A percentile compares a stretch with the other conserved stretches of the same genome.
Evolutionary conservation across 192 early-diverging fungal species (phyloP).

Genomic region (Backusella liffmaniae): DNA sequence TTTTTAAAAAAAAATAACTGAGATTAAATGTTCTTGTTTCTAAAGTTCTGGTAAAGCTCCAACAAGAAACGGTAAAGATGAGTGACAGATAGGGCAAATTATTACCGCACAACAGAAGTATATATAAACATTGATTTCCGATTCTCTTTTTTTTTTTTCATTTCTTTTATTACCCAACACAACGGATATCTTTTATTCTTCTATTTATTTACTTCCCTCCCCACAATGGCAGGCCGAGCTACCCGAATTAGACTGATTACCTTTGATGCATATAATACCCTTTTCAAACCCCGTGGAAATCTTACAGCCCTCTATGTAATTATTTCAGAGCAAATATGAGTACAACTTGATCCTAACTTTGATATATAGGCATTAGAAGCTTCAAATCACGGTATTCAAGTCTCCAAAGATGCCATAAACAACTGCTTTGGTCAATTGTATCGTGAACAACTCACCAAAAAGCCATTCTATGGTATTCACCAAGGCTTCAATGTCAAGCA

Average conservation of each 20-base stretch:
- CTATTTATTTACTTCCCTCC: neutral
- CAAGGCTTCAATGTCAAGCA: slow-evolving; percentile 36
- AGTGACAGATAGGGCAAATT: neutral
- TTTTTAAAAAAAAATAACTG: neutral
- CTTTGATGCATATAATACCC: slow-evolving; percentile 60
- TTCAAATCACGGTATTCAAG: slow-evolving; percentile 38
- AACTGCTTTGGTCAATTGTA: slow-evolving; percentile 39
- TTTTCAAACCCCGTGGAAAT: slow-evolving; percentile 47
- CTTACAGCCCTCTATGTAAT: slow-evolving; percentile 34
- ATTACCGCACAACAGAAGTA: neutral
- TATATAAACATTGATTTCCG: neutral
- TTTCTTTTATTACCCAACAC: neutral
- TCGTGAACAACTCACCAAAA: slow-evolving; percentile 28
- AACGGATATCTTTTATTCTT: neutral
- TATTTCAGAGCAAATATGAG: neutral
- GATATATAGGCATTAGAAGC: slow-evolving; percentile 30
- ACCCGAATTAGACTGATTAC: slow-evolving; percentile 45
- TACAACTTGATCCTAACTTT: no score
- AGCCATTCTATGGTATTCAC: slow-evolving; percentile 52
- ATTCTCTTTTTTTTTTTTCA: neutral
- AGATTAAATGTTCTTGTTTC: neutral
- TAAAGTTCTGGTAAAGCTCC: neutral
- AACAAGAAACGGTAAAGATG: neutral
- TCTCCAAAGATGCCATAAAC: slow-evolving; percentile 29
- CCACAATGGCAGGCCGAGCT: neutral